Base-by-base conservation (phyloP, 1,284 basidiomycete species). In the Xerocomus cyaneibrunnescens region DNA sequence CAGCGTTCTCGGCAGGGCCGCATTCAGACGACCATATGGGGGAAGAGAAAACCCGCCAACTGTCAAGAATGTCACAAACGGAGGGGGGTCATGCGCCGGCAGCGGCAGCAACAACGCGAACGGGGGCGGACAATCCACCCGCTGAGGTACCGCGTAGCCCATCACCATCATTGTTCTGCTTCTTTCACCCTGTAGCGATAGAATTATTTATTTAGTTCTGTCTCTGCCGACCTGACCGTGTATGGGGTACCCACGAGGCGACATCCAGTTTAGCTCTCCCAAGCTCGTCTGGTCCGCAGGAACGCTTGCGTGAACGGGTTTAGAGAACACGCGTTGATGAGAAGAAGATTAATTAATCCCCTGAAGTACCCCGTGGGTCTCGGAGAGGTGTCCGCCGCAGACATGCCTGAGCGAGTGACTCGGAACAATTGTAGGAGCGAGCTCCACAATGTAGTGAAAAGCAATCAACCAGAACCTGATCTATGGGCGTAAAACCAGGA, bases 11-110 rank as follows among this genome's bases (percentile, higher is more conserved):
- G 5, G 7, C 36, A 51, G 32, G 7, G 22, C 28, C 9, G 35
- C 48, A 3, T 45, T 52, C 41, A 67, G 60, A 22, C 51, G 49
- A 7, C 54, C 52, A 9, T 64, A 54, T 13, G 48, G 52, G 42
- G 62, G 54, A 0, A 61, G 43, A 14, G 0, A 1, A 0, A 16
- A 50, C 0, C 1, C 4, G 3, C 23, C 3, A 1, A 1, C 34
- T 14, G 36, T n/a, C 19, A 19, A 31, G 3, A 3, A 1, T 5
- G 37, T 21, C 34, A 36, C 12, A 5, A 19, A 8, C 7, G 34
- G 34, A 23, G 37, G 21, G 12, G 3, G 25, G 22, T 12, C 52
- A 27, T 2, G 41, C 0, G 8, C 37, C 3, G 52, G 57, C 28
- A 3, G n/a, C 12, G 7, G 45, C 17, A 16, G 34, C 7, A 2